Evolutionary conservation across 2,329 filamentous ascomycete species (phyloP).

Genomic region (Fusarium penzigii): DNA sequence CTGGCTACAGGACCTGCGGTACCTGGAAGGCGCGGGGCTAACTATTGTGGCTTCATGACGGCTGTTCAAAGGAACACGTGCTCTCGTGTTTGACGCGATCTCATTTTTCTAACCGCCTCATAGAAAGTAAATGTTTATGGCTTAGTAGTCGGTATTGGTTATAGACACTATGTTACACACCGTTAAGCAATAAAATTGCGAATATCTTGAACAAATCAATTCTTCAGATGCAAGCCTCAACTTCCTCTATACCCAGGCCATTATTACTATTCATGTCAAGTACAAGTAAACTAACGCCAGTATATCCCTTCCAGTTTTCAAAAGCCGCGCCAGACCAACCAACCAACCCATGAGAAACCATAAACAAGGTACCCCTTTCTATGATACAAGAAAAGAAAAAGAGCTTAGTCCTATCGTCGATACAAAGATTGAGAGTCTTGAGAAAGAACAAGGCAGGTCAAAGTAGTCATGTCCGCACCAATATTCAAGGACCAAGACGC

Average conservation of each 20-base stretch:
- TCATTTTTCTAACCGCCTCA: neutral
- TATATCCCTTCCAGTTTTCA: neutral
- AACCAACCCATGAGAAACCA: neutral
- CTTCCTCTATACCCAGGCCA: neutral
- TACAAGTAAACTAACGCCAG: neutral
- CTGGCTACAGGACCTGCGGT: neutral
- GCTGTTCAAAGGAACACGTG: neutral
- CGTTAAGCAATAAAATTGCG: neutral
- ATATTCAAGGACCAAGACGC: constrained; percentile 64
- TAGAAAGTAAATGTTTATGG: neutral
- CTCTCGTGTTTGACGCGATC: neutral
- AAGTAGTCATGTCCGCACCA: too few relatives aligned
- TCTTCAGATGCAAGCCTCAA: neutral
- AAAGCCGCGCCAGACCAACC: neutral
- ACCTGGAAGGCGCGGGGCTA: neutral
- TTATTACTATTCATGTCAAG: neutral
- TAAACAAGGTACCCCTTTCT: neutral
- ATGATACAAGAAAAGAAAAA: neutral
- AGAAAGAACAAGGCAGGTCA: neutral
- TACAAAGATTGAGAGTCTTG: too few relatives aligned
- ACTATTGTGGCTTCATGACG: neutral
- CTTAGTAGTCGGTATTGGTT: neutral
- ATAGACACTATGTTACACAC: neutral
- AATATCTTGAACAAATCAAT: too few relatives aligned
- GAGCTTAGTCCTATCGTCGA: too few relatives aligned